Evolutionary conservation across 2,329 filamentous ascomycete genomes (phyloP).

Genomic region (Drechslera avenae): DNA sequence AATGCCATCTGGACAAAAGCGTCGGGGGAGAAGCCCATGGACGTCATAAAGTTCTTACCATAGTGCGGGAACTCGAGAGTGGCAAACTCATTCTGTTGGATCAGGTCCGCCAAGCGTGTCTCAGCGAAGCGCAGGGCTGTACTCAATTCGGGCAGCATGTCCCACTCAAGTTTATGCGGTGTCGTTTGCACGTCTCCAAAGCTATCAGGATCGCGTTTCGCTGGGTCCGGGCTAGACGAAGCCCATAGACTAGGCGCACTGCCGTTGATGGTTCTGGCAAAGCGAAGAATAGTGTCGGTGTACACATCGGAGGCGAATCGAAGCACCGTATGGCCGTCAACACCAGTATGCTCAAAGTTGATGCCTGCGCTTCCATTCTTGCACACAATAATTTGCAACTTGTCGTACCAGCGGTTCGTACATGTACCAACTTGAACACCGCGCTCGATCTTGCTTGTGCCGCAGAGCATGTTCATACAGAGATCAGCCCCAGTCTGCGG

Average conservation of each 20-base stretch:
- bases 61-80: slow-evolving; percentile 88
- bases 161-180: slow-evolving; percentile 96
- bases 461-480: slow-evolving; percentile 99
- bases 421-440: slow-evolving; percentile 97
- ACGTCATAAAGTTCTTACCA: slow-evolving; percentile 97
- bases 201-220: slow-evolving; percentile 86
- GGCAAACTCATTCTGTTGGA: slow-evolving; percentile 94
- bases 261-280: slow-evolving; percentile 93
- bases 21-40: slow-evolving; percentile 94
- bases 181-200: slow-evolving; percentile 94
- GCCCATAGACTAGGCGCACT: slow-evolving; percentile 91
- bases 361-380: slow-evolving; percentile 98
- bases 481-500: slow-evolving; percentile 78
- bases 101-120: slow-evolving; percentile 88
- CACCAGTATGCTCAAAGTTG: slow-evolving; percentile 98
- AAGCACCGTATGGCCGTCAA: slow-evolving; percentile 95
- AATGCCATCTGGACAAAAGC: slow-evolving; percentile 99
- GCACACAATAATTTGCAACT: slow-evolving; percentile 98
- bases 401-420: slow-evolving; percentile 99
- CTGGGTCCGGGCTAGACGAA: slow-evolving; percentile 86
- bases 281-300: slow-evolving; percentile 95
- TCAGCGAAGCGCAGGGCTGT: slow-evolving; percentile 95
- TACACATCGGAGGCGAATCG: slow-evolving; percentile 96
- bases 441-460: slow-evolving; percentile 86
- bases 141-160: slow-evolving; percentile 89